Evolutionary conservation across 192 early-diverging fungal genomes (phyloP).

Genomic region (Dissophora ornata): DNA sequence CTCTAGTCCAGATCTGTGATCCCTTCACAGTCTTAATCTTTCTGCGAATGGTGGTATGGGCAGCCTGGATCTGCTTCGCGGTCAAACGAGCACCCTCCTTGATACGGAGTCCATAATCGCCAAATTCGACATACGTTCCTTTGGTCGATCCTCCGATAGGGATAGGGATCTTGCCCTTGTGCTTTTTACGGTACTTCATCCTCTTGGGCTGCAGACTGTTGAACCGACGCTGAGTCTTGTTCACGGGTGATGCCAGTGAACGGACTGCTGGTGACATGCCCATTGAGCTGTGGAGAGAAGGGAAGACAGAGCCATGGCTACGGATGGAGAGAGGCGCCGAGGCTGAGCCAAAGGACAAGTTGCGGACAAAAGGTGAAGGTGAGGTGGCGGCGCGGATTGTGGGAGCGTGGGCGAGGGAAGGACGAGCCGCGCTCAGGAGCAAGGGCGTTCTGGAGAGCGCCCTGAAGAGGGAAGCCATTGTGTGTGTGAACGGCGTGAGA

Average conservation of each 20-base stretch:
- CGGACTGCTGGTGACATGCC: slow-evolving; percentile 28
- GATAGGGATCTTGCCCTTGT: slow-evolving; percentile 88
- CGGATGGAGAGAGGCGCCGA: slow-evolving; percentile 27
- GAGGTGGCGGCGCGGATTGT: slow-evolving; percentile 2
- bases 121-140: slow-evolving; percentile 88
- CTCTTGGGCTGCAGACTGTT: slow-evolving; percentile 79
- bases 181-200: slow-evolving; percentile 82
- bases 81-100: slow-evolving; percentile 85
- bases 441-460: slow-evolving; percentile 44
- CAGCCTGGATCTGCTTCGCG: slow-evolving; percentile 85
- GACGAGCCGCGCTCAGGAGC: slow-evolving; percentile 26
- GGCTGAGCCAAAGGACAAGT: slow-evolving; percentile 37
- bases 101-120: slow-evolving; percentile 93
- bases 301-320: slow-evolving; percentile 18
- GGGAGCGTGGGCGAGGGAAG: background rate
- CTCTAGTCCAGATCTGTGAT: slow-evolving; percentile 83
- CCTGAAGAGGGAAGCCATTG: slow-evolving; percentile 52
- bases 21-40: slow-evolving; percentile 92
- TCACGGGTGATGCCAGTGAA: slow-evolving; percentile 29
- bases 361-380: slow-evolving; percentile 41
- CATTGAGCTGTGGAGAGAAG: slow-evolving; percentile 8
- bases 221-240: slow-evolving; percentile 62
- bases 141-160: slow-evolving; percentile 86
- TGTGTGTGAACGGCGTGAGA: slow-evolving; percentile 8
- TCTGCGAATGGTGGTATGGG: slow-evolving; percentile 76